Evolutionary conservation across 106 monocot genomes (phyloP), one percentile per base, ranked within the genome.

Genomic region (Dendrobium chrysotoxum): DNA sequence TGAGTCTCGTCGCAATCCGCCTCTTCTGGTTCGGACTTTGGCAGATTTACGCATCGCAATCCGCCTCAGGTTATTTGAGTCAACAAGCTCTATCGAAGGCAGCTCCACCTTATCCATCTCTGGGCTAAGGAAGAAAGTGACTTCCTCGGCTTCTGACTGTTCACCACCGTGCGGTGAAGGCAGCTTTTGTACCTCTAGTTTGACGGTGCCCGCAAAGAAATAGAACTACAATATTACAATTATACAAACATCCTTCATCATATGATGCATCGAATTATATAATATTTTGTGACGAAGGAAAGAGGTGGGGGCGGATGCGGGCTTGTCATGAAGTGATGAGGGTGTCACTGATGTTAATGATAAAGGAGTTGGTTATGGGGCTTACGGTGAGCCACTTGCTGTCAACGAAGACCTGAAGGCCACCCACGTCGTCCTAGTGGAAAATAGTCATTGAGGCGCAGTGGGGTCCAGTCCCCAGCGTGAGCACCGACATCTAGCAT

Each of bases 81-180:
- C 88, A n/a, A 92, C 82, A 17, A 96, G 76, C 67, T 77, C 76
- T 18, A 7, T 26, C 21, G 92, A 92, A 20, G 96, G 92, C 46
- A 50, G 15, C 77, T 94, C 92, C 30, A 92, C 74, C 84, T 88
- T 92, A 28, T 85, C 83, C 85, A 77, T 84, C 71, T 78, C 67
- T 39, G 94, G 94, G 76, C 90, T 92, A 15, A 97, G 89, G 70
- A 97, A 97, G 87, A 92, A 97, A 97, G 68, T 15, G 96, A 97
- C 79, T 87, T 90, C 84, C 96, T 86, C 26, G 81, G 23, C 54
- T 28, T 35, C 74, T 65, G 5, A 44, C 88, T 90, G 81, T 97
- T 94, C 26, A 92, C 94, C 76, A 97, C 96, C 23, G 92, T 94
- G 30, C 96, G 84, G 86, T 97, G 96, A 41, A 97, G 85, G 88